phyloP scores from a whole-genome alignment of 108 stramenopile genomes.

The Stephanodiscus minutulus region DNA sequence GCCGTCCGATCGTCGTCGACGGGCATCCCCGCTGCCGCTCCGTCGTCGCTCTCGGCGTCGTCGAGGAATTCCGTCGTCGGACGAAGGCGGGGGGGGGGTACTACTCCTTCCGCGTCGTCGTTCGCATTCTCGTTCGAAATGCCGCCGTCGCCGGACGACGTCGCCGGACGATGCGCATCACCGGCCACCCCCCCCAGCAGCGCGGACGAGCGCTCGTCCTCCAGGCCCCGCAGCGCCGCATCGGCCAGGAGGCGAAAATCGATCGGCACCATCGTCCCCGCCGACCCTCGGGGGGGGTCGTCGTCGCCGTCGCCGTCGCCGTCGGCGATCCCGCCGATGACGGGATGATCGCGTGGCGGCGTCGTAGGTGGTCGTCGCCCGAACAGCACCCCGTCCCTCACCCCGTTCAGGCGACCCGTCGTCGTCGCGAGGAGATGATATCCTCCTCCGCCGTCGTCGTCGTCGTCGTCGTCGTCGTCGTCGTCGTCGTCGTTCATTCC shows the following conservation, averaged over 20 bases:
- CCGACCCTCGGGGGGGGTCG: background rate
- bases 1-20: background rate
- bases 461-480: no score
- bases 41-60: no score
- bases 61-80: no score
- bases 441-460: no score
- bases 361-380: no score
- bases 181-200: conserved; percentile 11
- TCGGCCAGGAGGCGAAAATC: conserved; percentile 48
- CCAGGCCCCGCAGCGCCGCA: conserved; percentile 43
- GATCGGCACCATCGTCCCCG: conserved; percentile 11
- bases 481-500: conserved; percentile 12
- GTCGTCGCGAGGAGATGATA: no score
- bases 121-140: background rate
- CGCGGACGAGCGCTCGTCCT: conserved; percentile 38
- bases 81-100: no score
- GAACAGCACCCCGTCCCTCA: conserved; percentile 29
- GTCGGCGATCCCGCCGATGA: no score
- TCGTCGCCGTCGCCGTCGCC: conserved; percentile 20
- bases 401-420: conserved; percentile 39
- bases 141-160: background rate
- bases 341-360: no score
- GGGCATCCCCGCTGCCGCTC: no score
- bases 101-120: no score
- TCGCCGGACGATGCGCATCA: background rate